Evolutionary conservation across 2,329 filamentous ascomycete genomes (phyloP).

Genomic region (Phialophora tarda): DNA sequence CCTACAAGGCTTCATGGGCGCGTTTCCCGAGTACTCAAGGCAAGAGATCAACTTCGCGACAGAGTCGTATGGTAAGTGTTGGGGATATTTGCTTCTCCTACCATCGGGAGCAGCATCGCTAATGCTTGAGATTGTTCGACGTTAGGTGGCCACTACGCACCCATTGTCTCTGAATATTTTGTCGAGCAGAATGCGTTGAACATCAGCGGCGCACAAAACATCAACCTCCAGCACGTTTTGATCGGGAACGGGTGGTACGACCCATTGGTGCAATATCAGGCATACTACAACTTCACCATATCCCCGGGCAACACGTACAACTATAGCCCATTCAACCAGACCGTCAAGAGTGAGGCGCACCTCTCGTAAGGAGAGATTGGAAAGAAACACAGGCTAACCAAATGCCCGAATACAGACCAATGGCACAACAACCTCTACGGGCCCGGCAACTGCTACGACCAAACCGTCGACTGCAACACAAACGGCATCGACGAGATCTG

Average conservation of each 20-base stretch:
- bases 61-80: constrained; percentile 48
- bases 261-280: constrained; percentile 47
- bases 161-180: constrained; percentile 55
- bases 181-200: constrained; percentile 45
- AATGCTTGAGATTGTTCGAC: constrained; percentile 78
- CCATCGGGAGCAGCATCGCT: constrained; percentile 70
- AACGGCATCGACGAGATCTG: constrained; percentile 57
- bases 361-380: background rate
- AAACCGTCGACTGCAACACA: constrained; percentile 61
- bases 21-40: constrained; percentile 39
- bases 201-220: constrained; percentile 37
- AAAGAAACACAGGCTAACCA: background rate
- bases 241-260: constrained; percentile 51
- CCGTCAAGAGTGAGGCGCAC: constrained; percentile 44
- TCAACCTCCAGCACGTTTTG: constrained; percentile 43
- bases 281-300: constrained; percentile 49
- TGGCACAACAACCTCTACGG: constrained; percentile 67
- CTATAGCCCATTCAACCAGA: constrained; percentile 41
- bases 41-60: constrained; percentile 61
- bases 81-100: background rate
- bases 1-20: constrained; percentile 40
- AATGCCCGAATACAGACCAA: constrained; percentile 46
- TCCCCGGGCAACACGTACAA: constrained; percentile 48
- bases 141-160: constrained; percentile 65
- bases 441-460: constrained; percentile 64